phyloP scores from a whole-genome alignment of 495 filamentous ascomycete genomes.

The Trichodelitschia bisporula region DNA sequence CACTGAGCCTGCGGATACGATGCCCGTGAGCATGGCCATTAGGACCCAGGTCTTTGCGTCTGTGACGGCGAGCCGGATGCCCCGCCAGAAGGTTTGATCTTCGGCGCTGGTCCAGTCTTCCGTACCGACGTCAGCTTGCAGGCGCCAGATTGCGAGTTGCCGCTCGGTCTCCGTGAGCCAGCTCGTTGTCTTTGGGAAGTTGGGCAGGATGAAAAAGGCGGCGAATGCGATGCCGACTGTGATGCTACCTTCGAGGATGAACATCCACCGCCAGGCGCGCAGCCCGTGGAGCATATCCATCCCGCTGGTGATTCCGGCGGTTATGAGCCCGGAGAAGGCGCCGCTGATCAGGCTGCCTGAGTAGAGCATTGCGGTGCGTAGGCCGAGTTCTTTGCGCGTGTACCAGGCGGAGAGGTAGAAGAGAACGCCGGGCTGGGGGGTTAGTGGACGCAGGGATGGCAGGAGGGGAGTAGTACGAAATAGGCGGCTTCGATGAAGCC shows the following conservation, averaged over 20 bases:
- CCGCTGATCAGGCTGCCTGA: constrained; percentile 17
- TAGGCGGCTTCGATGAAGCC: constrained; percentile 16
- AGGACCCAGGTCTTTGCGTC: constrained; percentile 54
- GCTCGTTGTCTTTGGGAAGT: constrained; percentile 53
- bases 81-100: constrained; percentile 39
- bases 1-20: constrained; percentile 44
- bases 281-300: constrained; percentile 16
- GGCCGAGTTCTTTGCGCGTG: constrained; percentile 28
- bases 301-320: constrained; percentile 15
- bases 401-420: constrained; percentile 38
- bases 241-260: constrained; percentile 50
- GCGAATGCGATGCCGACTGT: constrained; percentile 27
- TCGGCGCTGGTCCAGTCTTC: constrained; percentile 34
- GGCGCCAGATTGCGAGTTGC: constrained; percentile 38
- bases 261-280: constrained; percentile 42
- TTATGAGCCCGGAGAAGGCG: constrained; percentile 17
- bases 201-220: constrained; percentile 40
- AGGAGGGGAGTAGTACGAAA: constrained; percentile 4
- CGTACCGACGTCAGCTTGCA: constrained; percentile 57
- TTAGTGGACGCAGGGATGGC: constrained; percentile 4
- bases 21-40: constrained; percentile 41
- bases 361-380: constrained; percentile 28
- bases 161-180: constrained; percentile 52
- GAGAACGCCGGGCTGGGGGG: constrained; percentile 17
- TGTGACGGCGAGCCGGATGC: constrained; percentile 40